phyloP scores from a whole-genome alignment of 2,329 filamentous ascomycete species.

The Ilyonectria mors-panacis region DNA sequence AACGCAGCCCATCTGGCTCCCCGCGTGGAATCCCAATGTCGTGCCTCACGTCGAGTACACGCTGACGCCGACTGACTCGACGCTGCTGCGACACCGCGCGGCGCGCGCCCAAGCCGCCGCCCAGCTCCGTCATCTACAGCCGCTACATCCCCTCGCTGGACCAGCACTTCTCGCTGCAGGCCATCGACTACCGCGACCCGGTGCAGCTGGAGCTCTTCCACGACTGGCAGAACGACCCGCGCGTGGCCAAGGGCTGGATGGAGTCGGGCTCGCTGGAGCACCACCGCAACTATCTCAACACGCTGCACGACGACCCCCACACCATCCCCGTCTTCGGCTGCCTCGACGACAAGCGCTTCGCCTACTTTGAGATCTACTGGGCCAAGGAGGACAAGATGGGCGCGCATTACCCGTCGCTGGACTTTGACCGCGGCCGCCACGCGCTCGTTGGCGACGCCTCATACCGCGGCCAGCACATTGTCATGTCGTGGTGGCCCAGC shows the following conservation, averaged over 20 bases:
- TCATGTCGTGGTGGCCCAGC: conserved; percentile 73
- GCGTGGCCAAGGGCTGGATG: conserved; percentile 83
- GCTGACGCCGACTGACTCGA: conserved; percentile 50
- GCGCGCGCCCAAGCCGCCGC: conserved; percentile 76
- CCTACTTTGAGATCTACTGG: conserved; percentile 79
- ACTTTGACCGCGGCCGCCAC: conserved; percentile 73
- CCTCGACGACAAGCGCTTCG: conserved; percentile 79
- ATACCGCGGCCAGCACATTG: conserved; percentile 73
- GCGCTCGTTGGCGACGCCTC: conserved; percentile 70
- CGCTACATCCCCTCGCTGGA: conserved; percentile 81
- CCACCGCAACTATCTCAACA: conserved; percentile 77
- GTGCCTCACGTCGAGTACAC: conserved; percentile 55
- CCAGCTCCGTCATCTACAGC: conserved; percentile 79
- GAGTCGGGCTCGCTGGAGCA: conserved; percentile 81
- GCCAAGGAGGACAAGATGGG: conserved; percentile 69
- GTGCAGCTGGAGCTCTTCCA: conserved; percentile 79
- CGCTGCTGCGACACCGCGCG: conserved; percentile 73
- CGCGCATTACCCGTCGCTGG: conserved; percentile 67
- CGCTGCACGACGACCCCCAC: conserved; percentile 78
- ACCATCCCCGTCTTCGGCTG: conserved; percentile 76
- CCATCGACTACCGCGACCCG: conserved; percentile 73
- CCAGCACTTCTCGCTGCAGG: conserved; percentile 81
- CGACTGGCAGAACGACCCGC: conserved; percentile 84
- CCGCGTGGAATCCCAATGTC: conserved; percentile 56
- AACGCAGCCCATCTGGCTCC: conserved; percentile 72